Base-by-base conservation (phyloP, 78 protist genomes). In the Diacronema lutheri region DNA sequence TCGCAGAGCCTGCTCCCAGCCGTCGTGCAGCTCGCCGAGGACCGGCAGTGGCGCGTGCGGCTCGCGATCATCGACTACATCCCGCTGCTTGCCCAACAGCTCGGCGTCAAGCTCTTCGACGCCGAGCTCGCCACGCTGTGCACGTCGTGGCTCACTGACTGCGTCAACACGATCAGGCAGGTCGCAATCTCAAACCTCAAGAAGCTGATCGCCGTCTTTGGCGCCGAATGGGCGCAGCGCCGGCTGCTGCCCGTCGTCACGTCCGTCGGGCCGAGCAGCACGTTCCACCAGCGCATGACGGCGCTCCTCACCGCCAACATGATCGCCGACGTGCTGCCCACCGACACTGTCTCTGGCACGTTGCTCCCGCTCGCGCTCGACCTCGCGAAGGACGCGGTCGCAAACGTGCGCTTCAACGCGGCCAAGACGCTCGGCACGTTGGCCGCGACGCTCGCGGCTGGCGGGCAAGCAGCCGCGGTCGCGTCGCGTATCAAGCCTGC, bases 331-430 rank as follows among this genome's bases (percentile, higher is more conserved):
- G 93, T 91, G n/a, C 89, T 96, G 21, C 93, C 89, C 26, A 40
- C 83, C 19, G 95, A 89, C 41, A 58, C 85, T 5, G 64, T 96
- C 37, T 4, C 57, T 7, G 10, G 60, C 16, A 29, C 68, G 6
- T 62, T 96, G 89, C 82, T 95, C 46, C 97, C 96, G 10, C 84
- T 92, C 19, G 87, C 85, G 25, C 13, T 86, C 38, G 29, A 61
- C 37, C 35, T 96, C 90, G 92, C 86, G 12, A 5, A 31, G 21
- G 98, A 96, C 69, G 37, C 89, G 26, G 98, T 97, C 13, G 94
- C 99, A 76, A 97, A 97, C 82, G 87, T 97, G 11, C 88, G 98
- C 80, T 97, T 97, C 89, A 97, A 96, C 88, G 97, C 86, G 21
- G 96, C 96, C 57, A 93, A 92, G 74, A 87, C 95, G 20, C 91